A percentile compares a stretch with the other conserved stretches of the same genome.
Conservation (phyloP, 106 monocot genomes). For the Dendrobium officinale region DNA sequence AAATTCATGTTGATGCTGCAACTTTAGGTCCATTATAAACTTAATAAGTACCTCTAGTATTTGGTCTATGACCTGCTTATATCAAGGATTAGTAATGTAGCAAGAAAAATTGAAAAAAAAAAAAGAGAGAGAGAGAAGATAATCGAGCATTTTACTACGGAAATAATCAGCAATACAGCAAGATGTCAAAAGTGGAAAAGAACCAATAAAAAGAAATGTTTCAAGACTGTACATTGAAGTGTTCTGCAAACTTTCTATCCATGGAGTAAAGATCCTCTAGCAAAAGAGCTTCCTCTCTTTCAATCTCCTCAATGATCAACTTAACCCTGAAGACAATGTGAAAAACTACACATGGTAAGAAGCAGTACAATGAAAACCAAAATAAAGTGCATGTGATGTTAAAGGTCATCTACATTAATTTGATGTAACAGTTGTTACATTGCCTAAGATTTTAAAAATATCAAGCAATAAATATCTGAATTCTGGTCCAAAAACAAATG, state of each 20-base stretch:
- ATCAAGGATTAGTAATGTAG: constrained; percentile 4
- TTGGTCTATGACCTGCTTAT: constrained; percentile 81
- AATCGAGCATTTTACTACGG: neutral
- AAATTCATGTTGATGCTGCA: constrained; percentile 90
- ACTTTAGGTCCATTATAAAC: constrained; percentile 91
- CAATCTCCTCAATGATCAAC: constrained; percentile 89
- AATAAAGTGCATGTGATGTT: neutral
- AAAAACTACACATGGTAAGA: neutral
- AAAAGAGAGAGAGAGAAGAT: neutral
- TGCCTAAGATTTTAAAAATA: neutral
- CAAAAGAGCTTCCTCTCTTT: constrained; percentile 76
- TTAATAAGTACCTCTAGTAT: constrained; percentile 82
- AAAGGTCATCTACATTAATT: neutral
- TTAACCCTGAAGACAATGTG: constrained; percentile 55
- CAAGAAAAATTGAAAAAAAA: neutral
- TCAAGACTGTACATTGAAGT: constrained; percentile 62
- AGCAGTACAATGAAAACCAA: neutral
- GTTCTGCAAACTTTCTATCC: constrained; percentile 97
- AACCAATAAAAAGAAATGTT: neutral
- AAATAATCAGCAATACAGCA: neutral
- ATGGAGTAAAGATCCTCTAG: constrained; percentile 89
- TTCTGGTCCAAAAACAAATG: neutral
- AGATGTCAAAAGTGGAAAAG: neutral
- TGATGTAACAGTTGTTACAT: neutral
- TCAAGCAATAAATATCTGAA: neutral